These are phyloP conservation scores for Aspergillus sp. DNA, from an alignment of 2,329 filamentous ascomycete genomes.

Conservation along the genomic window DNA sequence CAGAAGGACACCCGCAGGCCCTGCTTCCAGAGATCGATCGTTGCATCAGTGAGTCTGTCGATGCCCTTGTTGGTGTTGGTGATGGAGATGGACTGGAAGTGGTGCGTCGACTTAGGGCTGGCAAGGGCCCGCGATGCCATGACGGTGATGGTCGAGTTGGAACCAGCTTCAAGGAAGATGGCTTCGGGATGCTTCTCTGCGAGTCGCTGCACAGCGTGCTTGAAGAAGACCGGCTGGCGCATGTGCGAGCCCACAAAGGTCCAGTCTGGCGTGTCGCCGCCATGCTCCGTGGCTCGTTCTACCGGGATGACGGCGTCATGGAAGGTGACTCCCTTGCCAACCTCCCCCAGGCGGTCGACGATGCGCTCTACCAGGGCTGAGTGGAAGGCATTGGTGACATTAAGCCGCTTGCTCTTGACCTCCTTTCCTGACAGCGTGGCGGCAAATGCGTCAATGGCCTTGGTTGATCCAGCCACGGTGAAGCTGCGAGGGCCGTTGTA, in stretches of 20 bases:
- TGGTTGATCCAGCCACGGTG: slow-evolving; percentile 41
- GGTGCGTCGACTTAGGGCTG: not conserved
- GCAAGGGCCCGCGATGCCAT: not conserved
- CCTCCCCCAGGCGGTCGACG: not conserved
- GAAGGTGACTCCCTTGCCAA: not conserved
- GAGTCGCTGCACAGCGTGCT: not conserved
- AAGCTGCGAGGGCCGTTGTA: slow-evolving; percentile 47
- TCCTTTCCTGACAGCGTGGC: not conserved
- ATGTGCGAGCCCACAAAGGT: not conserved
- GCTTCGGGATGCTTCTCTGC: not conserved
- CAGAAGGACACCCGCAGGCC: slow-evolving; percentile 26
- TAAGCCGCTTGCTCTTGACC: slow-evolving; percentile 36
- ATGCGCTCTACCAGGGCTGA: slow-evolving; percentile 21
- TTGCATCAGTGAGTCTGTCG: slow-evolving; percentile 23
- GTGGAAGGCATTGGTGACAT: slow-evolving; percentile 52
- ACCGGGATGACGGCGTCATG: not conserved
- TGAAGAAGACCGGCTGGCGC: not conserved
- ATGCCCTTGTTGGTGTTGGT: not conserved
- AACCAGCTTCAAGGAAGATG: not conserved
- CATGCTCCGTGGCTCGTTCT: not conserved
- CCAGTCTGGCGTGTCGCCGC: too few relatives aligned
- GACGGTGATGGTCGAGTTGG: not conserved
- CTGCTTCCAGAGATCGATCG: slow-evolving; percentile 38
- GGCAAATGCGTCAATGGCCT: slow-evolving; percentile 30
- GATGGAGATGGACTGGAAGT: not conserved